A percentile compares a stretch with the other conserved stretches of the same genome.
phyloP scores from a whole-genome alignment of 495 filamentous ascomycete species.

The Wilcoxina mikolae region DNA sequence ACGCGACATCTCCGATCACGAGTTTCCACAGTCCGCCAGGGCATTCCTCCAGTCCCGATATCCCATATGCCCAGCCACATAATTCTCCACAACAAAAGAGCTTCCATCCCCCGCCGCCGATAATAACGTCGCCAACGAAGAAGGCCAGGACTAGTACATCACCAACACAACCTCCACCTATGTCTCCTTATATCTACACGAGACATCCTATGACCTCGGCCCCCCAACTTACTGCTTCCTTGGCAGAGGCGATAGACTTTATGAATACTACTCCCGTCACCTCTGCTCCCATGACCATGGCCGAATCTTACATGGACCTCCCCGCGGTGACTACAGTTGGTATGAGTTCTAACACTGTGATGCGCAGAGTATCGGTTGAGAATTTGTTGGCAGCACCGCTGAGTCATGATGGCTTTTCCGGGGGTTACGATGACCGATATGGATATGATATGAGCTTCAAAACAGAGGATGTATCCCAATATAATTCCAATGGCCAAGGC shows the following conservation, averaged over 20 bases:
- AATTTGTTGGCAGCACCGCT: conserved; percentile 23
- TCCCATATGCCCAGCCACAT: conserved; percentile 16
- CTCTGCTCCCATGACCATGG: conserved; percentile 16
- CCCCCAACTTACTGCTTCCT: conserved; percentile 20
- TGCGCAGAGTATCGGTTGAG: conserved; percentile 27
- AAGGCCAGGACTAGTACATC: conserved; percentile 26
- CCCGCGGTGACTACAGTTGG: conserved; percentile 20
- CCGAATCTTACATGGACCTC: conserved; percentile 19
- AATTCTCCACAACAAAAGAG: conserved; percentile 23
- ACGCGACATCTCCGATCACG: conserved; percentile 18
- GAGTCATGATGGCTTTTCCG: background rate
- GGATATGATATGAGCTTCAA: background rate
- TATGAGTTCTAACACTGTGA: conserved; percentile 17
- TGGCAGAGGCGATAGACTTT: conserved; percentile 19
- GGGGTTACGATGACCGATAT: conserved; percentile 17
- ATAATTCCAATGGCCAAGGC: background rate
- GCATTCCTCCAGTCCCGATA: conserved; percentile 19
- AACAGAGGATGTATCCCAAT: background rate
- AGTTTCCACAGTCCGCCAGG: conserved; percentile 24
- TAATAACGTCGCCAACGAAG: conserved; percentile 23
- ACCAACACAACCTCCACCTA: conserved; percentile 22
- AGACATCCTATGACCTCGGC: conserved; percentile 17
- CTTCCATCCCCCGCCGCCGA: conserved; percentile 22
- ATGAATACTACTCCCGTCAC: conserved; percentile 11
- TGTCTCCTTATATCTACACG: conserved; percentile 20